phyloP scores from a whole-genome alignment of 768 basidiomycete species.

The button mushroom (Agaricus bisporus) region DNA sequence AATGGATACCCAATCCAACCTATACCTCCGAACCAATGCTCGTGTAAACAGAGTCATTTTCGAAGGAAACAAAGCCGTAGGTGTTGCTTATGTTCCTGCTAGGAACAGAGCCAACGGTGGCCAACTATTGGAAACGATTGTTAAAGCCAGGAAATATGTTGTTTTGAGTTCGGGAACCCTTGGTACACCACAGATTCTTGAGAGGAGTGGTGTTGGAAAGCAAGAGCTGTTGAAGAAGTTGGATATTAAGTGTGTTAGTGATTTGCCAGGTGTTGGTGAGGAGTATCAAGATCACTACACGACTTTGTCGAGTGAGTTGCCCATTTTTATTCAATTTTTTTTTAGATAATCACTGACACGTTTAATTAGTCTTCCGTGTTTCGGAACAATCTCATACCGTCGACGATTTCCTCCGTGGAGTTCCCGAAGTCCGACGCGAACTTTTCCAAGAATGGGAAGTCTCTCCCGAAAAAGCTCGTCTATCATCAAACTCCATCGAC shows the following conservation, averaged over 20 bases:
- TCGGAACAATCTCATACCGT: slow-evolving; percentile 57
- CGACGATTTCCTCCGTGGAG: slow-evolving; percentile 68
- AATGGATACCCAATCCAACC: slow-evolving; percentile 61
- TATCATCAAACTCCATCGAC: slow-evolving; percentile 69
- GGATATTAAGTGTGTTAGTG: slow-evolving; percentile 57
- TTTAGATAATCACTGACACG: background rate
- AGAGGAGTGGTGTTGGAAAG: slow-evolving; percentile 65
- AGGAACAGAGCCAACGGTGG: slow-evolving; percentile 51
- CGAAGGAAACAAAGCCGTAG: slow-evolving; percentile 66
- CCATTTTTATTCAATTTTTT: background rate
- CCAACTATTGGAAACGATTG: slow-evolving; percentile 53
- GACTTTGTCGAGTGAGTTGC: slow-evolving; percentile 48
- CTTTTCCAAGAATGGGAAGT: slow-evolving; percentile 60
- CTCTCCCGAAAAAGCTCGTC: slow-evolving; percentile 60
- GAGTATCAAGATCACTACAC: slow-evolving; percentile 75
- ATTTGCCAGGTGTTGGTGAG: slow-evolving; percentile 68
- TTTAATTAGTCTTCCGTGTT: slow-evolving; percentile 53
- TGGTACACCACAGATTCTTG: slow-evolving; percentile 68
- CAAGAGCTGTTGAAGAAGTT: slow-evolving; percentile 47
- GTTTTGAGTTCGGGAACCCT: slow-evolving; percentile 63
- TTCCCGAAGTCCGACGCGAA: slow-evolving; percentile 51
- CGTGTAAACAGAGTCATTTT: slow-evolving; percentile 68
- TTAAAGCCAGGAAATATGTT: slow-evolving; percentile 60
- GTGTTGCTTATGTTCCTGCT: slow-evolving; percentile 62
- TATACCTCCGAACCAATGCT: slow-evolving; percentile 60